phyloP scores from a whole-genome alignment of 306 rosid species.

The Carpinus fangiana region DNA sequence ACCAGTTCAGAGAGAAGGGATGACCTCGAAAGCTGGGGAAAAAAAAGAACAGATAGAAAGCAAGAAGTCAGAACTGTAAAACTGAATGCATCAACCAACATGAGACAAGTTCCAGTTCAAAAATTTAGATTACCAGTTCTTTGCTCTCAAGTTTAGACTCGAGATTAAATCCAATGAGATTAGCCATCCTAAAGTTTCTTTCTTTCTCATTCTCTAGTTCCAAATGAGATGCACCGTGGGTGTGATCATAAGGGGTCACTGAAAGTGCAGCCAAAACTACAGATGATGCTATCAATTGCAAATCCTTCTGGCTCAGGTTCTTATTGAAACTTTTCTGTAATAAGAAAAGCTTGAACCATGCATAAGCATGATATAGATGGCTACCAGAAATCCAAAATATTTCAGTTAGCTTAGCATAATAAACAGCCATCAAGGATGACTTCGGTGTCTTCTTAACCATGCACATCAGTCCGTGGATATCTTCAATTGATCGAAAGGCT shows the following conservation, averaged over 20 bases:
- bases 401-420: slow-evolving; percentile 89
- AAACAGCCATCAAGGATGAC: slow-evolving; percentile 92
- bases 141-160: slow-evolving; percentile 80
- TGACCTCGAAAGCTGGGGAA: slow-evolving; percentile 74
- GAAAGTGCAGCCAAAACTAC: slow-evolving; percentile 95
- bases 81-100: slow-evolving; percentile 2
- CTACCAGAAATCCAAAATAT: slow-evolving; percentile 87
- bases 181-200: slow-evolving; percentile 85
- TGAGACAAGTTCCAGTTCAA: slow-evolving; percentile 1
- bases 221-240: slow-evolving; percentile 71
- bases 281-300: slow-evolving; percentile 96
- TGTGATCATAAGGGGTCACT: slow-evolving; percentile 75
- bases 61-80: not conserved
- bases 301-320: slow-evolving; percentile 92
- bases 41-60: slow-evolving; percentile 12
- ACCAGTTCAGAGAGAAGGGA: slow-evolving; percentile 94
- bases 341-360: slow-evolving; percentile 91
- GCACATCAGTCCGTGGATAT: slow-evolving; percentile 96
- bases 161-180: slow-evolving; percentile 87
- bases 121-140: slow-evolving; percentile 68
- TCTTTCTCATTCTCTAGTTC: slow-evolving; percentile 91
- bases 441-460: slow-evolving; percentile 95
- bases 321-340: slow-evolving; percentile 92
- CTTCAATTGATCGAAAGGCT: slow-evolving; percentile 95
- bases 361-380: slow-evolving; percentile 91